Percentiles rank a stretch among this genome's conserved stretches.
phyloP scores from a whole-genome alignment of 2,329 filamentous ascomycete genomes.

The Fusarium burgessii region DNA sequence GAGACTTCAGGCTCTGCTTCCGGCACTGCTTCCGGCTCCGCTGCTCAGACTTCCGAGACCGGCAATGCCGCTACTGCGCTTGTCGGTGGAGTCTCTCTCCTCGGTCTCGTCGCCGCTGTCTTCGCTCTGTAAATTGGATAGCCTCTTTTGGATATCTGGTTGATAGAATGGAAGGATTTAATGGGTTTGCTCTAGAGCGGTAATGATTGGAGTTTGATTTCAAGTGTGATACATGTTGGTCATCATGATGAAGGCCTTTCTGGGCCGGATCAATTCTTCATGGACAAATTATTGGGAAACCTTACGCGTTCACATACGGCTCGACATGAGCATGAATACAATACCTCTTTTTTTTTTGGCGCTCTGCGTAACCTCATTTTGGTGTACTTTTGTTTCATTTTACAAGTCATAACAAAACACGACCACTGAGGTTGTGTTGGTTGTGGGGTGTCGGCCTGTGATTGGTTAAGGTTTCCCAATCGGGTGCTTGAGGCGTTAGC shows the following conservation, averaged over 20 bases:
- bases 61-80: slow-evolving; percentile 53
- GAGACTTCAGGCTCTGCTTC: slow-evolving; percentile 40
- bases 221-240: slow-evolving; percentile 34
- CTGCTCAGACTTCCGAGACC: slow-evolving; percentile 45
- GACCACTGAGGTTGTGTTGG: slow-evolving; percentile 8
- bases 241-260: slow-evolving; percentile 36
- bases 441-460: background rate
- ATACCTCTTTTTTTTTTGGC: slow-evolving; percentile 43
- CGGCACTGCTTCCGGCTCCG: slow-evolving; percentile 42
- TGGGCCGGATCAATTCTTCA: slow-evolving; percentile 37
- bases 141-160: slow-evolving; percentile 7
- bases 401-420: background rate
- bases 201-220: slow-evolving; percentile 45
- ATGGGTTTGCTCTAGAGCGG: slow-evolving; percentile 36
- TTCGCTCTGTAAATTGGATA: slow-evolving; percentile 60
- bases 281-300: slow-evolving; percentile 46
- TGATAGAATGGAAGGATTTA: slow-evolving; percentile 33
- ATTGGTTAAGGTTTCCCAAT: slow-evolving; percentile 34
- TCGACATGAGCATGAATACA: slow-evolving; percentile 45
- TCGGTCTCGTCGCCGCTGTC: slow-evolving; percentile 63
- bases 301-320: slow-evolving; percentile 45
- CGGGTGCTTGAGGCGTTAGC: slow-evolving; percentile 5
- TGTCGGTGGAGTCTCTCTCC: slow-evolving; percentile 57
- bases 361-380: slow-evolving; percentile 21
- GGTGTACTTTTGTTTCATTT: background rate